A percentile compares a stretch with the other conserved stretches of the same genome.
These are phyloP conservation scores for Aspergillus alliaceus DNA, from an alignment of 2,329 filamentous ascomycete species.

Conservation along the genomic window DNA sequence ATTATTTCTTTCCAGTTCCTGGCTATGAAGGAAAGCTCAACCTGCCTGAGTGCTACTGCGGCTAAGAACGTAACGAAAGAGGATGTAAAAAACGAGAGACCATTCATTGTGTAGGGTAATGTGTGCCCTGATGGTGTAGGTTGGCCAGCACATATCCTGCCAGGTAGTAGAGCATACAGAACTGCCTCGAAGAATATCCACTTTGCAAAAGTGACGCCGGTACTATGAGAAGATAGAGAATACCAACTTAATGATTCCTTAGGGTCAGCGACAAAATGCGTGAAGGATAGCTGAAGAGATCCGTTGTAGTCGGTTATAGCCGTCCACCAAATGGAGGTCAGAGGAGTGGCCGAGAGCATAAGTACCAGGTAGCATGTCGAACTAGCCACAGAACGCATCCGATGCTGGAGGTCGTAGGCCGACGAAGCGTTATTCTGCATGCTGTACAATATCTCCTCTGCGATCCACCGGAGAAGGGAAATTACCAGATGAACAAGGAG, in stretches of 20 bases:
- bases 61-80: neutral
- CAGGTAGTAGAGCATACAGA: neutral
- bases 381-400: neutral
- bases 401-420: neutral
- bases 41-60: neutral
- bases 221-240: neutral
- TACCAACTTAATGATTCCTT: neutral
- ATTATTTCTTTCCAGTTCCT: neutral
- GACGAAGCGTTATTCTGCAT: neutral
- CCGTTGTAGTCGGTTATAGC: neutral
- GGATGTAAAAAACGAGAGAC: neutral
- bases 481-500: neutral
- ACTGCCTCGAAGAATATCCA: neutral
- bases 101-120: neutral
- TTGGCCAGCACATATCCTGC: neutral
- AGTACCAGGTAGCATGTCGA: neutral
- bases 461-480: neutral
- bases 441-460: neutral
- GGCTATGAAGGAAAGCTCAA: neutral
- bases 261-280: neutral
- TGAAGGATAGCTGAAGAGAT: neutral
- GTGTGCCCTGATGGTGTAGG: neutral
- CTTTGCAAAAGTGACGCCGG: neutral
- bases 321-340: neutral
- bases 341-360: neutral